These are phyloP conservation scores for Hypomyces perniciosus DNA, from an alignment of 2,329 filamentous ascomycete species.

Conservation along the genomic window DNA sequence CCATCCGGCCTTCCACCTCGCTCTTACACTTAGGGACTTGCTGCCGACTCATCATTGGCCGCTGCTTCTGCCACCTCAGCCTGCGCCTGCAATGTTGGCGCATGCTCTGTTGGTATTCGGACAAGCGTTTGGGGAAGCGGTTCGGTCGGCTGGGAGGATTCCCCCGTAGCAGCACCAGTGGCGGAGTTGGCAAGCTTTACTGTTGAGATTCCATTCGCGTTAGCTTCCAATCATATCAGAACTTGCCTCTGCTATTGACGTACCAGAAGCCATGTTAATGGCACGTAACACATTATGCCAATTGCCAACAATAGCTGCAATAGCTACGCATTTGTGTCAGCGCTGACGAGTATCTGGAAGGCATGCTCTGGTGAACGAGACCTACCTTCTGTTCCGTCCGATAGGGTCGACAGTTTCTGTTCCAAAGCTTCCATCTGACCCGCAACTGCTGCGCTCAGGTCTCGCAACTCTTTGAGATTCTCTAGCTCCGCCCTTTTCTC, in stretches of 20 bases:
- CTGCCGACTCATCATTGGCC: slow-evolving; percentile 30
- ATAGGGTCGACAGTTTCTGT: slow-evolving; percentile 69
- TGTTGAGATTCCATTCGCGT: slow-evolving; percentile 25
- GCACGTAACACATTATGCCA: slow-evolving; percentile 83
- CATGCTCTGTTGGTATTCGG: slow-evolving; percentile 76
- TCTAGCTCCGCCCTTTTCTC: slow-evolving; percentile 83
- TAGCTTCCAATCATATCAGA: not conserved
- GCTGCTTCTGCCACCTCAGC: slow-evolving; percentile 45
- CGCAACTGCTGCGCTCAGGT: slow-evolving; percentile 71
- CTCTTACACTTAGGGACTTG: not conserved
- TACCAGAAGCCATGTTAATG: slow-evolving; percentile 82
- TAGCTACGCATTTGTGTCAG: slow-evolving; percentile 48
- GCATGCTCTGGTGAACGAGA: not conserved
- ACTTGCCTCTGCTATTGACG: slow-evolving; percentile 24
- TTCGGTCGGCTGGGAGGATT: slow-evolving; percentile 37
- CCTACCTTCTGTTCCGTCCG: slow-evolving; percentile 73
- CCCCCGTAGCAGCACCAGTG: slow-evolving; percentile 27
- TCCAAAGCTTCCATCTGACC: slow-evolving; percentile 78
- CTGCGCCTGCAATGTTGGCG: slow-evolving; percentile 56
- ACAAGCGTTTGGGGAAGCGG: slow-evolving; percentile 75
- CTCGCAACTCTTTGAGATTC: slow-evolving; percentile 68
- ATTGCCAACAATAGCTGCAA: slow-evolving; percentile 77
- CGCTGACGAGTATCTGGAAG: not conserved
- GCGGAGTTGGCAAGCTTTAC: slow-evolving; percentile 64
- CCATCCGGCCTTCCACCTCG: not conserved